These are phyloP conservation scores for Medicago lupulina DNA, from an alignment of 306 rosid genomes.

Conservation along the genomic window DNA sequence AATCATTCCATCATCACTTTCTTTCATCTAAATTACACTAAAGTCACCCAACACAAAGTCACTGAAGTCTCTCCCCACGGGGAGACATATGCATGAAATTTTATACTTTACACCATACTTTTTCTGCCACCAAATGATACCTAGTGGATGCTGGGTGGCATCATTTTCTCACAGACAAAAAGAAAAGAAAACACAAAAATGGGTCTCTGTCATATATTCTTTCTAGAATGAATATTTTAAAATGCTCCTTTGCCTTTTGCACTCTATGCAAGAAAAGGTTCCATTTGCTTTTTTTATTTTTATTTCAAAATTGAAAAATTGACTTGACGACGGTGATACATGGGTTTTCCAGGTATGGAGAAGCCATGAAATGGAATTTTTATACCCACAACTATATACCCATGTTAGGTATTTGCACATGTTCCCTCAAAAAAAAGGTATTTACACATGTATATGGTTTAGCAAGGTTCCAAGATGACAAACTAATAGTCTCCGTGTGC, in stretches of 20 bases:
- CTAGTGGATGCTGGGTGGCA: slow-evolving; percentile 32
- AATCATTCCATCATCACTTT: too few relatives aligned
- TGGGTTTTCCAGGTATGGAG: slow-evolving; percentile 29
- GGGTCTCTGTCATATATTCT: slow-evolving; percentile 16
- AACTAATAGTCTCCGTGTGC: slow-evolving; percentile 22
- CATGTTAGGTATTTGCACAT: slow-evolving; percentile 22
- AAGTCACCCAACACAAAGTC: too few relatives aligned
- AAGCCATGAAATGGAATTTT: slow-evolving; percentile 24
- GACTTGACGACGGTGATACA: slow-evolving; percentile 16
- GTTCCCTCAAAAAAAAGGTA: too few relatives aligned
- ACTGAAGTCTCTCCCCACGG: too few relatives aligned
- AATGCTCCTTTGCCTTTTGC: background rate
- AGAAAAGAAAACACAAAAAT: background rate
- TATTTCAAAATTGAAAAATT: background rate
- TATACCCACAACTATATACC: slow-evolving; percentile 13
- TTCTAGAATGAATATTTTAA: slow-evolving; percentile 15
- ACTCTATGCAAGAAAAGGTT: slow-evolving; percentile 27
- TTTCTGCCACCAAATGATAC: slow-evolving; percentile 12
- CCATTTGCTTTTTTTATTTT: background rate
- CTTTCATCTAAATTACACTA: too few relatives aligned
- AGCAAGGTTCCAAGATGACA: slow-evolving; percentile 13
- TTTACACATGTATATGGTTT: slow-evolving; percentile 11
- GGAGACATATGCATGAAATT: background rate
- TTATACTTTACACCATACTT: too few relatives aligned
- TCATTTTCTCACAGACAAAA: slow-evolving; percentile 29